Evolutionary conservation across 164 flowering plant species (phyloP).

Genomic region (Stephania cephalantha): DNA sequence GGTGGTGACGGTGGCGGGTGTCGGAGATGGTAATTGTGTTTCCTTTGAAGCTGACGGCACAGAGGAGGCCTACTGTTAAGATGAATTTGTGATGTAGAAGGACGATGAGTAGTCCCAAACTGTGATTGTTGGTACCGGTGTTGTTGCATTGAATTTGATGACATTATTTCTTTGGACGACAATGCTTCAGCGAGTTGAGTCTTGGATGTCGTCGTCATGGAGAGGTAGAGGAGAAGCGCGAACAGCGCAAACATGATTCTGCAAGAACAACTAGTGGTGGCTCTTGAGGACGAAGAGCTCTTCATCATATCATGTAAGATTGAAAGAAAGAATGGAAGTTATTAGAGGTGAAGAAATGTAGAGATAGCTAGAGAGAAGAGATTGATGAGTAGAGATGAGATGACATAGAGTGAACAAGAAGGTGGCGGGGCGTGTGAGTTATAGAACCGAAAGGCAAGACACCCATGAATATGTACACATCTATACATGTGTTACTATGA

Average conservation of each 20-base stretch:
- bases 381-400: neutral
- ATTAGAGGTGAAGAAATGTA: constrained; percentile 7
- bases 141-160: constrained; percentile 8
- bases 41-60: constrained; percentile 33
- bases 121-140: constrained; percentile 13
- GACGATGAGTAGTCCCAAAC: constrained; percentile 8
- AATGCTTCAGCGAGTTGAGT: constrained; percentile 8
- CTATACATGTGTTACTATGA: no score
- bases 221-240: constrained; percentile 1
- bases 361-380: constrained; percentile 4
- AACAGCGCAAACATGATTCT: neutral
- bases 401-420: neutral
- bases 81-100: neutral
- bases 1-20: constrained; percentile 17
- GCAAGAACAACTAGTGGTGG: neutral
- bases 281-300: constrained; percentile 9
- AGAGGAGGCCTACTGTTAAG: constrained; percentile 11
- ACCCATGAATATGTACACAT: constrained; percentile 22
- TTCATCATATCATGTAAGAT: constrained; percentile 3
- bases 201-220: constrained; percentile 5
- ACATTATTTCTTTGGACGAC: neutral
- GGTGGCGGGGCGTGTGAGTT: neutral
- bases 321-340: neutral
- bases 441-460: constrained; percentile 25
- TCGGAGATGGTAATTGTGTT: constrained; percentile 10